Evolutionary conservation across 768 basidiomycete species (phyloP).

Genomic region (Boletus reticuloceps): DNA sequence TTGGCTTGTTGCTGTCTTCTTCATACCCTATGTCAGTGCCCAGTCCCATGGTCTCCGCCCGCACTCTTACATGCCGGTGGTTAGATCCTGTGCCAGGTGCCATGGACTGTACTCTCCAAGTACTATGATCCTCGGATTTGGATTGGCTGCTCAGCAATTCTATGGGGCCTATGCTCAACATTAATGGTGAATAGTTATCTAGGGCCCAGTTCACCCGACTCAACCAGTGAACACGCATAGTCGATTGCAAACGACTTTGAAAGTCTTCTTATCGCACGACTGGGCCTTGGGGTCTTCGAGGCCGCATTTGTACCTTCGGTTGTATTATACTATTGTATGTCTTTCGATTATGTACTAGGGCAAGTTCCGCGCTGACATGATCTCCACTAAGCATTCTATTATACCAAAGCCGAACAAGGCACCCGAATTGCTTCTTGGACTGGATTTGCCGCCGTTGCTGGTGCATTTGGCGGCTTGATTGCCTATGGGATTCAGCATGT

Average conservation of each 20-base stretch:
- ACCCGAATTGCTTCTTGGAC: constrained; percentile 51
- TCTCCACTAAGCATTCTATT: constrained; percentile 40
- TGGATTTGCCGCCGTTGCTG: constrained; percentile 53
- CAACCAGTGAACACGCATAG: constrained; percentile 10
- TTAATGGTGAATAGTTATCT: constrained; percentile 49
- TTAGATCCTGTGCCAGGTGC: constrained; percentile 70
- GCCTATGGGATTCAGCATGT: constrained; percentile 50
- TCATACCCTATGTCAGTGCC: constrained; percentile 67
- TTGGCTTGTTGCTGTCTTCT: constrained; percentile 77
- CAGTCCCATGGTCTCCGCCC: not conserved
- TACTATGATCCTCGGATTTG: constrained; percentile 63
- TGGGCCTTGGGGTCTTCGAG: constrained; percentile 36
- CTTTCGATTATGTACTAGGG: not conserved
- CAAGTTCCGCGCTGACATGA: constrained; percentile 13
- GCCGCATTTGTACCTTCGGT: constrained; percentile 34
- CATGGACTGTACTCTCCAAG: constrained; percentile 66
- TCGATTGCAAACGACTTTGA: constrained; percentile 26
- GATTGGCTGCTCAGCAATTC: constrained; percentile 63
- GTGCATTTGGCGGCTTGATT: constrained; percentile 54
- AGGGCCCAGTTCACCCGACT: not conserved
- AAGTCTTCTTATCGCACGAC: constrained; percentile 29
- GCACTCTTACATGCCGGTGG: not conserved
- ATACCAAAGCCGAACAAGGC: constrained; percentile 47
- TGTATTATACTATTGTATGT: constrained; percentile 30
- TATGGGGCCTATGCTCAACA: constrained; percentile 73